Evolutionary conservation across 805 yeast genomes (phyloP), one percentile per base, ranked within the genome.

Genomic region (Starmerella vaccinii): DNA sequence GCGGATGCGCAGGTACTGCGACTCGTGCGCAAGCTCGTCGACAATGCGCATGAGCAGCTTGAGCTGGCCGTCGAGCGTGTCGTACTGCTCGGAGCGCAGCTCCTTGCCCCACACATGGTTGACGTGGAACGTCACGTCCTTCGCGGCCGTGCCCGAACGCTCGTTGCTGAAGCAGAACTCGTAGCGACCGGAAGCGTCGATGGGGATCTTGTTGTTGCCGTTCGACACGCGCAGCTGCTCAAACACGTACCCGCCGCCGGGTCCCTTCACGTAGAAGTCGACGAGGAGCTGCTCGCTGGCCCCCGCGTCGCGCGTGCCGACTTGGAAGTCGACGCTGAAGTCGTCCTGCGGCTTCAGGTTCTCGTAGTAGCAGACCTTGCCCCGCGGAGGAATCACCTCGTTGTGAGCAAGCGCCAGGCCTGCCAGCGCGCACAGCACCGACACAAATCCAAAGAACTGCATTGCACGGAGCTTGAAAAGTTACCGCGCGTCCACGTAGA

Each of bases 101-200:
- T 59, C 61, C 24, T 50, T 44, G 65, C 84, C 90, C 49, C 89
- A 79, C 30, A 85, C 87, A 26, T 97, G 97, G 65, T 88, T 95
- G 51, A 90, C 86, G 67, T 90, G 92, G 75, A 90, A 90, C 0
- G 95, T 82, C 34, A 90, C 95, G 64, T 90, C 98, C 68, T 87
- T 83, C 47, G 92, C 85, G 39, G 75, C 77, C 43, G 81, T 65
- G 19, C 77, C 72, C 6, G 85, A 73, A 60, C 77, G 80, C 67
- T 88, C 96, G 67, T 92, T 90, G 59, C 90, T 79, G 73, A 90
- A 90, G 70, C 98, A 90, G 73, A 84, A 92, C 57, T 78, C 76
- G 71, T 79, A 84, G 64, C 81, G 83, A 49, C 97, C 97, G 50
- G 68, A 66, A 54, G 73, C 68, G 48, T 75, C 71, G 46, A 94